Base-by-base conservation (phyloP, 352 stramenopile species). In the Albugo candida region DNA sequence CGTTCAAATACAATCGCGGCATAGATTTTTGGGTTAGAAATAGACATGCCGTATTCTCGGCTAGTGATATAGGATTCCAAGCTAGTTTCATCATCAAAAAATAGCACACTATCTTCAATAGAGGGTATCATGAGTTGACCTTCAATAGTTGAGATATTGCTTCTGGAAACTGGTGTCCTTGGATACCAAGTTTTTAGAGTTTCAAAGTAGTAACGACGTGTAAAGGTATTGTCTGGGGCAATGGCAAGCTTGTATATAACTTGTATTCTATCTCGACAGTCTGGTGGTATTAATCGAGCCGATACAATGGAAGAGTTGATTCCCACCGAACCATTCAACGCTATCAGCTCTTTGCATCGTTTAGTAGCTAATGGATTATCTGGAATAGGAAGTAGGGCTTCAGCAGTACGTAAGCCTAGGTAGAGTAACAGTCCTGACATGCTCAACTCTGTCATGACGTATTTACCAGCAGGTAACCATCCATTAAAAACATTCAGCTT, bases 201-300 rank as follows among this genome's bases (percentile, higher is more conserved):
- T 48, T 75, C 52, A 17, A 71, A 61, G 21, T 82, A 85, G 48
- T 85, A 85, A 17, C 64, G 52, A 43, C 67, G 67, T 14, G 65
- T 81, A 45, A 77, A 83, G 19, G 52, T 35, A 17, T 60, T 81
- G 44, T 83, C 67, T 5, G 65, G 69, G 1, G 51, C 56, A 34
- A 81, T 74, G 2, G 64, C 70, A 24, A 81, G 31, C 36, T 71
- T 73, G 5, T 65, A 63, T 1, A 50, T 59, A 35, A 66, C 54
- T 21, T 60, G 48, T 31, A 31, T 31, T 44, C 63, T 65, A 34
- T 49, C 41, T 11, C 45, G 59, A 24, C 67, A 82, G 11, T 53
- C 21, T 1, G 37, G 12, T 16, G 62, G 67, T 5, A 82, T 55
- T 5, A 57, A 51, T 40, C 53, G 64, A 5, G 60, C 36, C 5